Evolutionary conservation across 495 filamentous ascomycete species (phyloP), one percentile per base, ranked within the genome.

Genomic region (Corynascus novoguineensis): DNA sequence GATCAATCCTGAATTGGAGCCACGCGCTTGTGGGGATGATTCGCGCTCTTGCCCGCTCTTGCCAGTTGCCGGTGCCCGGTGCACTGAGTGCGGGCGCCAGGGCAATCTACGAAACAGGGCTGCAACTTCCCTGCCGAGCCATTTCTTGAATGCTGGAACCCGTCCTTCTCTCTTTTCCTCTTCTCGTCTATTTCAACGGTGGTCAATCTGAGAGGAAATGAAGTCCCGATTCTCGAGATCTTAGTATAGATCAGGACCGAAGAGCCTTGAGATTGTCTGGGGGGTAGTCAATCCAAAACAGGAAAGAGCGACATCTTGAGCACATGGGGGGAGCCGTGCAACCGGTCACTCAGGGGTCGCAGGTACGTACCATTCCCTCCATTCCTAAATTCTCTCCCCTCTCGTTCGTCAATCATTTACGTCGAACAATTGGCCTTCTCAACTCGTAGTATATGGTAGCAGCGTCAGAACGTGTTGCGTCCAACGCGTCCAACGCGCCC

Each of bases 11-110:
- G 44, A 46, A 34, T 22, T 35, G 45, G 53, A 24, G 17, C 45
- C 32, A 52, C 59, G 58, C 50, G 61, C 59, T 40, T 52, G 59
- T 64, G 62, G 62, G 59, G 61, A 62, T 62, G 55, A 58, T 58
- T 58, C 55, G 55, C 51, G 50, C 22, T 31, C 41, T 21, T 21
- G 34, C 29, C 27, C 21, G 50, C 31, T 52, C 51, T 38, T 24
- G 47, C 50, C 15, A 55, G 50, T n/a, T 17, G 37, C 37, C 5
- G 29, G 29, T 31, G n/a, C n/a, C n/a, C n/a, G n/a, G n/a, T n/a
- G n/a, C n/a, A n/a, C n/a, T n/a, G 29, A 10, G 29, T 31, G 29
- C 10, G 37, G 37, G 37, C n/a, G 47, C 41, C 42, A 42, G 24
- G 35, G 35, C 24, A 19, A 14, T 54, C n/a, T n/a, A n/a, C n/a